These are phyloP conservation scores for Globisporangium orthogonon DNA, from an alignment of 352 stramenopile species.

Conservation along the genomic window DNA sequence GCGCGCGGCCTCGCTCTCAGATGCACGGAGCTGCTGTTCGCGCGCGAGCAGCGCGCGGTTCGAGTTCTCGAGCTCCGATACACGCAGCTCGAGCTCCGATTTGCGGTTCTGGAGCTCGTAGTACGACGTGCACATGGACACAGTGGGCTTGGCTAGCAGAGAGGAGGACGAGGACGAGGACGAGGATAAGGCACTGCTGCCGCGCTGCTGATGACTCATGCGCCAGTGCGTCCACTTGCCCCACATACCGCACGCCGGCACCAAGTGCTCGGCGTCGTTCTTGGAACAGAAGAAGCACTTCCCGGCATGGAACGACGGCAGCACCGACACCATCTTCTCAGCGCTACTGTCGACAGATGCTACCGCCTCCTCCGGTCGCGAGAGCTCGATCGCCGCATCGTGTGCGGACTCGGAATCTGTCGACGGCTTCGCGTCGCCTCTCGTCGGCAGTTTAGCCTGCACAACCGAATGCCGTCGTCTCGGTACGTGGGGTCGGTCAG, in stretches of 20 bases:
- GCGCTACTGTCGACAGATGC: background rate
- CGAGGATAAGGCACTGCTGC: background rate
- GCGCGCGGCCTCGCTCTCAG: conserved; percentile 17
- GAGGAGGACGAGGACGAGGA: conserved; percentile 10
- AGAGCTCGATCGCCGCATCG: conserved; percentile 10
- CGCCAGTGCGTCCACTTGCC: conserved; percentile 83
- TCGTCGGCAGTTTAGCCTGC: conserved; percentile 6
- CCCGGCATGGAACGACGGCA: conserved; percentile 71
- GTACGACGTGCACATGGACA: conserved; percentile 82
- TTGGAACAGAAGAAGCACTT: conserved; percentile 87
- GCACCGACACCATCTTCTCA: conserved; percentile 57
- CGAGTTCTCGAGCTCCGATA: conserved; percentile 25
- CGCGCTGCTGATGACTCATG: conserved; percentile 65
- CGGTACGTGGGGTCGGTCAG: conserved; percentile 2
- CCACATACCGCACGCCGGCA: conserved; percentile 76
- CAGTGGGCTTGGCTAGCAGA: conserved; percentile 23
- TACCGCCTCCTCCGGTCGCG: conserved; percentile 6
- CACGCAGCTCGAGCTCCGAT: conserved; percentile 32
- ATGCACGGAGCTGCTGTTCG: conserved; percentile 14
- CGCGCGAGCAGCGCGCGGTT: conserved; percentile 23
- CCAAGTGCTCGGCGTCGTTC: conserved; percentile 74
- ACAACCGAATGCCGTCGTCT: conserved; percentile 7
- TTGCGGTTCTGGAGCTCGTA: conserved; percentile 78
- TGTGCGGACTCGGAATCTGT: conserved; percentile 7
- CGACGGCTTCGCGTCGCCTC: conserved; percentile 1